A percentile compares a stretch with the other conserved stretches of the same genome.
These are phyloP conservation scores for Euryodendron excelsum DNA, from an alignment of 148 eudicot genomes.

Conservation along the genomic window DNA sequence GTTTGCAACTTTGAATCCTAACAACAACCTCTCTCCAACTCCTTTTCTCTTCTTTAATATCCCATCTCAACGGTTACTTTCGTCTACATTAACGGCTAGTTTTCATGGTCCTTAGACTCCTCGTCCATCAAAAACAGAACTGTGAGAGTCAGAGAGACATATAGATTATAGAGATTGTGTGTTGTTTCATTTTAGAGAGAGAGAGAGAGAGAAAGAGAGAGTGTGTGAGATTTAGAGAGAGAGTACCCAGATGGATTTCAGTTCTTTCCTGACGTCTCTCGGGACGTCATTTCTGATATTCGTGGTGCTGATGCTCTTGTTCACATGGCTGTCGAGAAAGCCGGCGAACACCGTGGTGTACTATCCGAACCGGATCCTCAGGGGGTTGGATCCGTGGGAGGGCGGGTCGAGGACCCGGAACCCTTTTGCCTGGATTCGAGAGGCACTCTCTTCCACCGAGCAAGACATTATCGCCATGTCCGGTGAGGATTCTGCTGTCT, in stretches of 20 bases:
- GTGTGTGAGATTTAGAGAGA: background rate
- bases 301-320: slow-evolving; percentile 58
- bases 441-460: slow-evolving; percentile 64
- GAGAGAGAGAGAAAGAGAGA: background rate
- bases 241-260: slow-evolving; percentile 60
- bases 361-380: slow-evolving; percentile 76
- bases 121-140: background rate
- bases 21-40: background rate
- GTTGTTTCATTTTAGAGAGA: background rate
- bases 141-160: too few relatives aligned
- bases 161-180: too few relatives aligned
- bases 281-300: slow-evolving; percentile 70
- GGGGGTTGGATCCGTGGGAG: slow-evolving; percentile 54
- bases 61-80: slow-evolving; percentile 14
- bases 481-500: slow-evolving; percentile 93
- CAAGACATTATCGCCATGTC: slow-evolving; percentile 53
- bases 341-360: slow-evolving; percentile 63
- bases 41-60: background rate
- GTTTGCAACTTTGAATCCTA: background rate
- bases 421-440: slow-evolving; percentile 74
- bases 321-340: slow-evolving; percentile 64
- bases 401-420: slow-evolving; percentile 44
- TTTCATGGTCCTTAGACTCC: background rate
- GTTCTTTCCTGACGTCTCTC: slow-evolving; percentile 74
- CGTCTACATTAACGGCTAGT: slow-evolving; percentile 16